Conservation (phyloP, 73 alveolate species). For the Paramecium primaurelia region DNA sequence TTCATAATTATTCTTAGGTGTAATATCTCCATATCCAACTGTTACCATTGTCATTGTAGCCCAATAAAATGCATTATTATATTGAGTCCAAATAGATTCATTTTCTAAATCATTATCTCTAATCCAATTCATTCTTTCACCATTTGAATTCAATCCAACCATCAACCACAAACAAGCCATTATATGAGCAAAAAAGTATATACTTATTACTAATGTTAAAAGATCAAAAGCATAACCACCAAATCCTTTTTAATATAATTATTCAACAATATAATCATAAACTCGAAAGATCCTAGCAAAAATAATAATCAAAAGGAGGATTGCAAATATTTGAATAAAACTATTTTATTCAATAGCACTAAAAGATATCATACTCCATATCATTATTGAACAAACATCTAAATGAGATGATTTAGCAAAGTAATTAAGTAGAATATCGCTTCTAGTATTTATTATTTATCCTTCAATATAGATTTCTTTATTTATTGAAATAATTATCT, state of each 20-base stretch:
- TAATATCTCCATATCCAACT: slow-evolving; percentile 91
- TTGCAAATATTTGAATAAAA: not conserved
- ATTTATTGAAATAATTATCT: not conserved
- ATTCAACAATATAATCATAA: not conserved
- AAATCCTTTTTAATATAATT: not conserved
- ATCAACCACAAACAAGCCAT: slow-evolving; percentile 54
- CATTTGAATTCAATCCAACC: slow-evolving; percentile 29
- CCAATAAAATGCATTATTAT: slow-evolving; percentile 70
- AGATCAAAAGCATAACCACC: not conserved
- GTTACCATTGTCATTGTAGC: slow-evolving; percentile 82
- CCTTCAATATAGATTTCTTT: not conserved
- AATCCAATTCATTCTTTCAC: slow-evolving; percentile 27
- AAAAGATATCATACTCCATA: not conserved
- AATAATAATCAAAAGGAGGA: not conserved
- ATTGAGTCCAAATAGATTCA: not conserved
- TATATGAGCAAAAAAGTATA: slow-evolving; percentile 28
- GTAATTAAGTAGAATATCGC: not conserved
- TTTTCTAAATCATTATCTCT: not conserved
- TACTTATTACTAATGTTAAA: not conserved
- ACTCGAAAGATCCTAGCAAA: not conserved
- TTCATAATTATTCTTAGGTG: slow-evolving; percentile 71
- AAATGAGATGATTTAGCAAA: not conserved
- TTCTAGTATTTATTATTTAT: not conserved
- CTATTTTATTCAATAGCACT: not conserved
- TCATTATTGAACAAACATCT: not conserved